Base-by-base conservation (phyloP, 2,329 filamentous ascomycete species). In the Albophoma yamanashiensis region DNA sequence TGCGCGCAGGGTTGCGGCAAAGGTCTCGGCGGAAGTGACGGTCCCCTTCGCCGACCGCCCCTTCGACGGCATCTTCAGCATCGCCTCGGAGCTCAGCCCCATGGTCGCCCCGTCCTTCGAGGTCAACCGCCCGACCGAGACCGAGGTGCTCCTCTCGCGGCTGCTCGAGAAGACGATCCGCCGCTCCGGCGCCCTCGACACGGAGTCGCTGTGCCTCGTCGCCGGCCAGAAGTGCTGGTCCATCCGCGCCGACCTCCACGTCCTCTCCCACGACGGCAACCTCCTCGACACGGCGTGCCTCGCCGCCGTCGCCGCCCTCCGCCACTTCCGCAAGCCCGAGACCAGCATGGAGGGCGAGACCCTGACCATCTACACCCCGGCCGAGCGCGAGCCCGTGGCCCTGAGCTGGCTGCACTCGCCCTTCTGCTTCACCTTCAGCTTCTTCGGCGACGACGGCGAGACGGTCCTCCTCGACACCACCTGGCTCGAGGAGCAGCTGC, bases 61-160 rank as follows among this genome's bases (percentile, higher is more conserved):
- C 62, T 96, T 96, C 71, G 94, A 97, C 73, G 94, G 94, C 72
- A 84, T 96, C 73, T 97, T 97, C 79, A 92, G 87, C 67, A 97
- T 97, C 71, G 83, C 87, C 59, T 89, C 92, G 59, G 94, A 97
- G 73, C 85, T 99, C 68, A 91, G 89, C 63, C 91, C 93, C 56
- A 95, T 97, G 87, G 89, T 90, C 36, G 92, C 91, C 55, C 92
- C 94, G 17, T 87, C 89, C 40, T 96, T 96, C 75, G 92, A 97
- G 74, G 84, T 89, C 66, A 91, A 89, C 73, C 84, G 91, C 59
- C 89, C 89, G 56, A 92, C 88, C 63, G 89, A 95, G 67, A 83
- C 88, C 60, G 94, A 97, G 76, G 82, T 92, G 3, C 83, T 96
- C 50, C 85, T 97, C 36, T 92, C 92, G 12, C 87, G 93, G 40